Conservation (phyloP, 2,329 filamentous ascomycete genomes). For the Alternaria infectoria region DNA sequence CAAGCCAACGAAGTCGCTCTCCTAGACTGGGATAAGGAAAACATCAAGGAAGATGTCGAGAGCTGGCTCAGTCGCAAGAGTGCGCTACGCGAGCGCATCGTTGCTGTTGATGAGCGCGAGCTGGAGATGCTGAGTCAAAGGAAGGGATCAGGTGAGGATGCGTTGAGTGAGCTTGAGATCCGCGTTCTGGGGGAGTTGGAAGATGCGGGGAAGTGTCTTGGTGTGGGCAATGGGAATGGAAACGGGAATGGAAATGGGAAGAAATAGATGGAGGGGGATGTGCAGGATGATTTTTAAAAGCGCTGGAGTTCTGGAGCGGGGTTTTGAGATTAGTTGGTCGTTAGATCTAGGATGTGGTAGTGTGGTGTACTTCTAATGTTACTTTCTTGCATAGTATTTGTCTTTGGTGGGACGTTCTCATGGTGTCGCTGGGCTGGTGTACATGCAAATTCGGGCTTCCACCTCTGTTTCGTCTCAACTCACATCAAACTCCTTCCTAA, state of each 20-base stretch:
- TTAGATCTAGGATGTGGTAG: not conserved
- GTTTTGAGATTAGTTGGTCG: not conserved
- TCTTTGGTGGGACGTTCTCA: not conserved
- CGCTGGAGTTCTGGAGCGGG: conserved; percentile 10
- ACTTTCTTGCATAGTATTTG: not conserved
- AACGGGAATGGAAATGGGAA: not conserved
- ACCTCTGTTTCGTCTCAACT: not conserved
- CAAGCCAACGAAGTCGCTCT: conserved; percentile 69
- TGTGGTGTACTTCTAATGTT: conserved; percentile 2
- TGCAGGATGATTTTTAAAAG: conserved; percentile 5
- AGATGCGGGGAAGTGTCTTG: conserved; percentile 47
- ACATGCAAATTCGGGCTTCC: not conserved
- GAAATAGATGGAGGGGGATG: not conserved
- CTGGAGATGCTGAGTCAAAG: conserved; percentile 60
- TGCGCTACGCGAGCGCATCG: conserved; percentile 72
- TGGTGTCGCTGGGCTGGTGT: not conserved
- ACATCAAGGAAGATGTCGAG: conserved; percentile 81
- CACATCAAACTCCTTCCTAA: not conserved
- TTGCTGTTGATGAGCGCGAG: conserved; percentile 76
- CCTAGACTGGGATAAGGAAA: conserved; percentile 75
- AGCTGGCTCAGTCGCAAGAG: conserved; percentile 76
- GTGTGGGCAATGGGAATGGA: conserved; percentile 22
- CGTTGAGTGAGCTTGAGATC: conserved; percentile 70
- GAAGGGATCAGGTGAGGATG: conserved; percentile 36
- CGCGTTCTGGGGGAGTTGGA: conserved; percentile 65